Conservation (phyloP, 164 flowering plant species). For the Macadamia tetraphylla region DNA sequence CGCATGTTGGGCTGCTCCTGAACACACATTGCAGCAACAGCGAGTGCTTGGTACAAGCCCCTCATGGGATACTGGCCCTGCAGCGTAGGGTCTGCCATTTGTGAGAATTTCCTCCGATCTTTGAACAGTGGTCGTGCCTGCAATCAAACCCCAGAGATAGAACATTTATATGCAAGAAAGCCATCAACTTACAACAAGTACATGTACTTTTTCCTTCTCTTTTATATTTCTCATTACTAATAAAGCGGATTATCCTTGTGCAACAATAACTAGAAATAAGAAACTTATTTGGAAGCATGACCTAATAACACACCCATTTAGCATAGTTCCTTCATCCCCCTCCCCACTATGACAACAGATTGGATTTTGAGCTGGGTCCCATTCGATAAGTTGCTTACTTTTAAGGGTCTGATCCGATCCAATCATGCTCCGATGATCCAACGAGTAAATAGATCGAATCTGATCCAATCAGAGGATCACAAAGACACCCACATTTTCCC, state of each 20-base stretch:
- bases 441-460: too few species aligned
- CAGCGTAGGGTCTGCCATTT: slow-evolving; percentile 77
- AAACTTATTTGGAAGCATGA: not conserved
- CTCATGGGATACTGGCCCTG: slow-evolving; percentile 72
- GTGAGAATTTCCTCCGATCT: slow-evolving; percentile 62
- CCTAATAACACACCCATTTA: too few species aligned
- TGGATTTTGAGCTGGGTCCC: too few species aligned
- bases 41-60: slow-evolving; percentile 85
- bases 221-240: too few species aligned
- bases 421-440: too few species aligned
- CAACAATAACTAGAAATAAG: not conserved
- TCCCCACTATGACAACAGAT: too few species aligned
- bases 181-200: not conserved
- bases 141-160: slow-evolving; percentile 7
- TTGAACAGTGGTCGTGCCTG: slow-evolving; percentile 87
- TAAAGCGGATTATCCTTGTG: not conserved
- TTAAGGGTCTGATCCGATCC: too few species aligned
- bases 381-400: too few species aligned
- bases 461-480: too few species aligned
- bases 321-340: too few species aligned
- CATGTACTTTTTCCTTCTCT: not conserved
- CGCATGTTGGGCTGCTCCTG: slow-evolving; percentile 85
- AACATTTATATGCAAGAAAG: not conserved
- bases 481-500: too few species aligned
- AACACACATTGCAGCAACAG: slow-evolving; percentile 92